Base-by-base conservation (phyloP, 2,329 filamentous ascomycete species). In the Xylariaceae sp. region DNA sequence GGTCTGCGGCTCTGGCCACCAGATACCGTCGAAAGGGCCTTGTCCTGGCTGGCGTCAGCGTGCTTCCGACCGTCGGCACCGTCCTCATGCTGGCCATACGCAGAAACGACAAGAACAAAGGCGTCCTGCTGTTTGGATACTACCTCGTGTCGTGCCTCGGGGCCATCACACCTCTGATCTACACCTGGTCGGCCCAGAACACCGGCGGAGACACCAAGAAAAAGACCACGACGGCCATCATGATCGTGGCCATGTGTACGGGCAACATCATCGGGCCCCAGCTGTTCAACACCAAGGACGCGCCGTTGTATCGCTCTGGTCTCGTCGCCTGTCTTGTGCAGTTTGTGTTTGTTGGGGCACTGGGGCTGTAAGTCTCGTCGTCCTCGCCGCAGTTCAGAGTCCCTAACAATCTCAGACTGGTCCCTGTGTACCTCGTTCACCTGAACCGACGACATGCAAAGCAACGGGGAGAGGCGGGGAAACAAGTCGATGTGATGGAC, bases 181-280 rank as follows among this genome's bases (percentile, higher is more conserved):
- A 81, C 61, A 76, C 77, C 0, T 82, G 78, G 78, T 76, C 75
- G 0, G 76, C 75, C 0, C 79, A 81, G 46, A 84, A 84, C 56
- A 82, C 84, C 0, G 84, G 75, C 2, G 84, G 84, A 0, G 83
- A 87, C 53, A 88, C 84, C 0, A 88, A 88, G 64, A 78, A 82
- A 54, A 87, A 87, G 62, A 76, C 81, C 2, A 85, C 79, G 0
- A 86, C 82, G 0, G 81, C 74, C 2, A 75, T 83, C 13, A 68
- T 86, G 3, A 84, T 87, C 57, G 73, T 86, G 22, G 82, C 82
- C 6, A 78, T 82, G 58, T 83, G 79, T 46, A 77, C 78, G 1
- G 84, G 83, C 7, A 87, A 87, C 58, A 80, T 86, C 42, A 73
- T 86, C n/a, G 84, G 84, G 0, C 83, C 83, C 0, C 79, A 81